These are phyloP conservation scores for Globisporangium ultimum DNA, from an alignment of 352 stramenopile species.

Conservation along the genomic window DNA sequence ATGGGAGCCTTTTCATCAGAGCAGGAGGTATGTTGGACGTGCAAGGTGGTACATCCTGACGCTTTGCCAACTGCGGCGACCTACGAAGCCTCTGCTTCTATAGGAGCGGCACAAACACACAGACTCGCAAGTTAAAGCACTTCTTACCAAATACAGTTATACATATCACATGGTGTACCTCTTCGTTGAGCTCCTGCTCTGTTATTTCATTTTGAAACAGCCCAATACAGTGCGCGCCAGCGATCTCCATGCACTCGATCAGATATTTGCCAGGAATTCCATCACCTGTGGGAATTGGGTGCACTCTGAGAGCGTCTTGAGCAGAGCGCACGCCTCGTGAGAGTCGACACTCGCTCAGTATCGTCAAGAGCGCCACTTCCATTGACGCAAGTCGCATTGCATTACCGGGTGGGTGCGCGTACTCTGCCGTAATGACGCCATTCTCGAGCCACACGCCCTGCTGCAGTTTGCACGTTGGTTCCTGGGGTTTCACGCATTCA, in stretches of 20 bases:
- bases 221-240: not conserved
- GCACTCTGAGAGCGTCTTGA: not conserved
- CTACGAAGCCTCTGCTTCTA: not conserved
- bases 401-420: not conserved
- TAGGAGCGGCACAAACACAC: not conserved
- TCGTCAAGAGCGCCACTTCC: conserved; percentile 7
- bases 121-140: too few relatives aligned
- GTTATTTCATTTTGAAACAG: not conserved
- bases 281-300: not conserved
- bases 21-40: not conserved
- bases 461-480: conserved; percentile 1
- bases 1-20: conserved; percentile 8
- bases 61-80: not conserved
- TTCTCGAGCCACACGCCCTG: conserved; percentile 4
- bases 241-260: not conserved
- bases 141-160: too few relatives aligned
- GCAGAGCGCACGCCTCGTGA: conserved; percentile 2
- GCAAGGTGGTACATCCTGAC: not conserved
- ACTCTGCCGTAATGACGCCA: conserved; percentile 6
- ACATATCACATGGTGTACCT: not conserved
- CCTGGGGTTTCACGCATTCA: not conserved
- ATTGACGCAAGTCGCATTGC: not conserved
- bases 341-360: conserved; percentile 8
- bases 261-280: not conserved
- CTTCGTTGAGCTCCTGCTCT: conserved; percentile 8